Percentiles rank a stretch among this genome's conserved stretches.
These are phyloP conservation scores for Otatea glauca DNA, from an alignment of 176 grass and related monocot genomes.

Conservation along the genomic window DNA sequence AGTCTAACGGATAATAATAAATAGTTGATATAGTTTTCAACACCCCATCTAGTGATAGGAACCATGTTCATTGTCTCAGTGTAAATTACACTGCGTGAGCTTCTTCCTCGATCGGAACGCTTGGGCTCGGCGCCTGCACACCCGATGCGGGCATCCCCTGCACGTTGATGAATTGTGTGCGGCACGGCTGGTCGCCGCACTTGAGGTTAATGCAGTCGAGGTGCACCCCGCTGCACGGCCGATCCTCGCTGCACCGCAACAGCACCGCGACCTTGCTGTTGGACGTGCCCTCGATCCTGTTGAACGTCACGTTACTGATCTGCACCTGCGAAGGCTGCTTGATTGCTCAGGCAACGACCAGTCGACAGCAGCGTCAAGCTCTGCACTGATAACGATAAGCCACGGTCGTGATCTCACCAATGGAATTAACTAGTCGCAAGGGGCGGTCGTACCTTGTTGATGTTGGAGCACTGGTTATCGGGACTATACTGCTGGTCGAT, in stretches of 20 bases:
- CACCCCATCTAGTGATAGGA: too few species aligned
- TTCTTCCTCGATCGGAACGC: not conserved
- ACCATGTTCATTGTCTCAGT: too few species aligned
- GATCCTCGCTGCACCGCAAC: slow-evolving; percentile 49
- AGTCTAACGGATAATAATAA: too few species aligned
- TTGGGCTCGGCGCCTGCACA: not conserved
- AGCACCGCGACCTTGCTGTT: slow-evolving; percentile 39
- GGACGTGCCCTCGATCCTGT: slow-evolving; percentile 56
- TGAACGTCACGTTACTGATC: slow-evolving; percentile 57
- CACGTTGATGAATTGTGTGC: slow-evolving; percentile 13
- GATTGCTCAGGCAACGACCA: not conserved
- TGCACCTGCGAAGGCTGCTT: slow-evolving; percentile 49
- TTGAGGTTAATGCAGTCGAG: slow-evolving; percentile 43
- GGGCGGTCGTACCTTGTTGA: slow-evolving; percentile 7
- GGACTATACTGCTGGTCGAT: slow-evolving; percentile 80
- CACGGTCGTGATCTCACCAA: not conserved
- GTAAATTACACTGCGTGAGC: not conserved
- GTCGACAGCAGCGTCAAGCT: not conserved
- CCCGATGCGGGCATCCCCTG: not conserved
- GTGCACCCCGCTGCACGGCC: slow-evolving; percentile 46
- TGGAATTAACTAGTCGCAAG: not conserved
- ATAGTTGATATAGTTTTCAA: too few species aligned
- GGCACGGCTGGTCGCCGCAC: slow-evolving; percentile 32
- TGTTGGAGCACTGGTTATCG: slow-evolving; percentile 31
- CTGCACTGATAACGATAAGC: not conserved